Conservation (phyloP, 2,329 filamentous ascomycete genomes). For the Pseudovirgaria hyperparasitica region DNA sequence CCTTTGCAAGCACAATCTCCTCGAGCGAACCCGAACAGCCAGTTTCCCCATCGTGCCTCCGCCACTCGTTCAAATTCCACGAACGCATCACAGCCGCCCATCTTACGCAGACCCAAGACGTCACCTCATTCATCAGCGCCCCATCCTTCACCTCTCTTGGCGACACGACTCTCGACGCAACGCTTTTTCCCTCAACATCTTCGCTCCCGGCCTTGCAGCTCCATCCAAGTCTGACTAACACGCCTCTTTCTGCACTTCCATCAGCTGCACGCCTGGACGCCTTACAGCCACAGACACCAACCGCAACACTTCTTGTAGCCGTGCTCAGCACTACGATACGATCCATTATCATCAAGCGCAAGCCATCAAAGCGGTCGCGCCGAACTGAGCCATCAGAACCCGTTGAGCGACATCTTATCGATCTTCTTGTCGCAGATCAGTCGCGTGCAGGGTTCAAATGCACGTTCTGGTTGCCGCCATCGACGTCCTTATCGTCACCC, state of each 20-base stretch:
- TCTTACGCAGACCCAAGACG: no score
- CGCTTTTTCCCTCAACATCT: slow-evolving; percentile 26
- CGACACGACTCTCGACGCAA: slow-evolving; percentile 6
- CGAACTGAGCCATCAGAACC: slow-evolving; percentile 23
- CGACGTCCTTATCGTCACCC: neutral
- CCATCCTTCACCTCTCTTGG: slow-evolving; percentile 3
- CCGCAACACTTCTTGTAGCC: slow-evolving; percentile 68
- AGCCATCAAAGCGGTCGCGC: slow-evolving; percentile 43
- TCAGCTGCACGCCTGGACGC: slow-evolving; percentile 49
- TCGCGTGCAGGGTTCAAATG: slow-evolving; percentile 69
- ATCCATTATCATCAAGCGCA: slow-evolving; percentile 53
- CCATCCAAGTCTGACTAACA: slow-evolving; percentile 31
- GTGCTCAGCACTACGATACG: slow-evolving; percentile 60
- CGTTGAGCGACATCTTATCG: slow-evolving; percentile 50
- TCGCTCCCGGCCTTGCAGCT: no score
- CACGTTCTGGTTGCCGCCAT: slow-evolving; percentile 63
- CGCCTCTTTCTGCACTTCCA: slow-evolving; percentile 58
- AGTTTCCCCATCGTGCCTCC: no score
- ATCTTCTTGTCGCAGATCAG: slow-evolving; percentile 74
- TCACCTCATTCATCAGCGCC: slow-evolving; percentile 18
- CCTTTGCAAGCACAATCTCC: no score
- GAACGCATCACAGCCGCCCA: no score
- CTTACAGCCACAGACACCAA: slow-evolving; percentile 68
- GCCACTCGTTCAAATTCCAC: no score
- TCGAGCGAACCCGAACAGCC: no score